phyloP scores from a whole-genome alignment of 345 rosid genomes.

The Psidium friedrichsthalianum region DNA sequence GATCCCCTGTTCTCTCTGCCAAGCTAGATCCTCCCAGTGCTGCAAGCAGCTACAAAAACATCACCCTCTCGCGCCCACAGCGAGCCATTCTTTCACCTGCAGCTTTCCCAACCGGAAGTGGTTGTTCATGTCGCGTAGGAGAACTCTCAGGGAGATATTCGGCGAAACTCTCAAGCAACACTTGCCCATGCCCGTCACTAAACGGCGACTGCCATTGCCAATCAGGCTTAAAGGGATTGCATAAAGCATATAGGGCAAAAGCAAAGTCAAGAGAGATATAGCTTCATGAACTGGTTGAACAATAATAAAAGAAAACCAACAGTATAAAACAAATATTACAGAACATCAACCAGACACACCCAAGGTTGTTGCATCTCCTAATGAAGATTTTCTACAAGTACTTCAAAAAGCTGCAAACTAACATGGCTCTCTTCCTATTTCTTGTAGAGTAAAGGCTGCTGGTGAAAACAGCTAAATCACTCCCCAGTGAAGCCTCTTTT shows the following conservation, averaged over 20 bases:
- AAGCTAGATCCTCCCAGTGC: not conserved
- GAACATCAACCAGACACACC: not conserved
- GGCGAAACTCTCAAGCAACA: not conserved
- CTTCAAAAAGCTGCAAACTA: not conserved
- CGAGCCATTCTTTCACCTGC: not conserved
- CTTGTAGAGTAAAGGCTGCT: not conserved
- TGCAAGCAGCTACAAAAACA: not conserved
- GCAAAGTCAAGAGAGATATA: not conserved
- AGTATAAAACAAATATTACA: not conserved
- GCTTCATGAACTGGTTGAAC: not conserved
- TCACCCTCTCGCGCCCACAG: not conserved
- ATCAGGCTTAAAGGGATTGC: too few species aligned
- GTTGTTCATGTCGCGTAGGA: not conserved
- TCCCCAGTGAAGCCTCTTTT: not conserved
- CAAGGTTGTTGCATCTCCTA: not conserved
- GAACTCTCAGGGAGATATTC: not conserved
- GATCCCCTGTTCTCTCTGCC: not conserved
- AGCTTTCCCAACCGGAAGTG: not conserved
- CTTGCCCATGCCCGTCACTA: too few species aligned
- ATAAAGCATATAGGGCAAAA: too few species aligned
- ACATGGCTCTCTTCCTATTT: not conserved
- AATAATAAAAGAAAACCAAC: not conserved
- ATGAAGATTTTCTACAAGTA: not conserved
- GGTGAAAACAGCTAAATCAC: not conserved
- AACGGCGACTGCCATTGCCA: too few species aligned